These are phyloP conservation scores for Penicillium frequentans DNA, from an alignment of 2,329 filamentous ascomycete genomes.

Conservation along the genomic window DNA sequence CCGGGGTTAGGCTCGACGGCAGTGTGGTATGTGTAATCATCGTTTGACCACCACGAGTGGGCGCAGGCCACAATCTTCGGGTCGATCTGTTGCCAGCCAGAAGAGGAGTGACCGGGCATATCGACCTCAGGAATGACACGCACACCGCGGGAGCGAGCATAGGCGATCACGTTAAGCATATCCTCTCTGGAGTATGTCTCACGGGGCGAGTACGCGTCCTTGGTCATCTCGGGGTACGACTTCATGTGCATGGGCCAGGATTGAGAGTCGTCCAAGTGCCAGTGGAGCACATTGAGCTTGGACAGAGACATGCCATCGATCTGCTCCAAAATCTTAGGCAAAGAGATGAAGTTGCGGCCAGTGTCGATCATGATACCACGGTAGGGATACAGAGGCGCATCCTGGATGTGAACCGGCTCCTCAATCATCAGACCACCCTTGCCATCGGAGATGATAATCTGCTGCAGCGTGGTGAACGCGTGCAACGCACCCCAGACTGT, in stretches of 20 bases:
- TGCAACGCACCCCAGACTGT: conserved; percentile 58
- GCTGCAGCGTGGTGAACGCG: conserved; percentile 59
- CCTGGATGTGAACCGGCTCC: conserved; percentile 53
- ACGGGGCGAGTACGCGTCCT: conserved; percentile 54
- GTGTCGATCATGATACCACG: conserved; percentile 58
- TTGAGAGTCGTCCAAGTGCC: conserved; percentile 58
- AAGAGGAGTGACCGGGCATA: conserved; percentile 60
- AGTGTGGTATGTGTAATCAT: conserved; percentile 55
- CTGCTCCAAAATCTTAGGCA: conserved; percentile 55
- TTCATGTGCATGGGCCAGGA: conserved; percentile 56
- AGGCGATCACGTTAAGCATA: conserved; percentile 48
- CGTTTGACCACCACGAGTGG: conserved; percentile 63
- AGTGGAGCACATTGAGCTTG: conserved; percentile 60
- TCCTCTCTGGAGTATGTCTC: conserved; percentile 49
- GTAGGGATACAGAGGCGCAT: conserved; percentile 54
- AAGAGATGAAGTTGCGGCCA: conserved; percentile 55
- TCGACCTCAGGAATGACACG: conserved; percentile 63
- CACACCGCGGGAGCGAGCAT: conserved; percentile 57
- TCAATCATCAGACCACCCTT: conserved; percentile 50
- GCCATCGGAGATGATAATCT: conserved; percentile 53
- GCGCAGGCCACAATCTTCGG: conserved; percentile 57
- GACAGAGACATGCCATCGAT: conserved; percentile 56
- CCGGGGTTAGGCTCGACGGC: conserved; percentile 59
- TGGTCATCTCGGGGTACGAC: conserved; percentile 53
- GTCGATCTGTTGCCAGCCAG: conserved; percentile 59